Evolutionary conservation across 345 rosid species (phyloP).

Genomic region (Camelina sativa): DNA sequence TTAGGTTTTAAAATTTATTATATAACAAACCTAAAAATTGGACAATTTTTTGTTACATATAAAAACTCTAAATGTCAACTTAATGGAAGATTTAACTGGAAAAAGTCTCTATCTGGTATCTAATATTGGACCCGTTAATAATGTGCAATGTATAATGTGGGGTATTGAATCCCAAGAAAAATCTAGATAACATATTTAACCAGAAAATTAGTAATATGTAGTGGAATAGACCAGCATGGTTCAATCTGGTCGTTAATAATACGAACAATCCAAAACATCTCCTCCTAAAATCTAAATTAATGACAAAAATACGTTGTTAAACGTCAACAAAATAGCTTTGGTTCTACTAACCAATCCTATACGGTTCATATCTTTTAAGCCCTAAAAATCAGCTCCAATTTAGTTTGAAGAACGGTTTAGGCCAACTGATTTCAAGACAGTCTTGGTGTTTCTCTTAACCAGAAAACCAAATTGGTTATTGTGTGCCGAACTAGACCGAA

Average conservation of each 20-base stretch:
- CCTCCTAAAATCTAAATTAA: background rate
- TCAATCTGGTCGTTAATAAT: constrained; percentile 10
- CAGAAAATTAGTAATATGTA: constrained; percentile 22
- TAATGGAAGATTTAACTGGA: constrained; percentile 10
- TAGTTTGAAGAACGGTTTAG: constrained; percentile 17
- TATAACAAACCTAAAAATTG: too few species aligned
- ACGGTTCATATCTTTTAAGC: background rate
- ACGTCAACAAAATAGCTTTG: background rate
- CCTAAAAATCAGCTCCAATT: background rate
- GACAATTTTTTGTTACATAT: too few species aligned
- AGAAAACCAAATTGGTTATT: too few species aligned
- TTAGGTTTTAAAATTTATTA: background rate
- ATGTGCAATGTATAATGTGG: constrained; percentile 27
- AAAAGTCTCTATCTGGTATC: constrained; percentile 32
- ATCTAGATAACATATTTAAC: constrained; percentile 22
- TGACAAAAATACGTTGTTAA: background rate
- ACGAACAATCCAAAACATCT: constrained; percentile 12
- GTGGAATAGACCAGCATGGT: constrained; percentile 24
- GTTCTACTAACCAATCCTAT: background rate
- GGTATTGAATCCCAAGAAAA: constrained; percentile 32
- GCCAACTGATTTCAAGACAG: background rate
- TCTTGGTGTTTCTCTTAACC: too few species aligned
- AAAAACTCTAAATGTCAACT: too few species aligned
- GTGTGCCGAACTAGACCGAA: too few species aligned
- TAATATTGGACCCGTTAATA: constrained; percentile 33